Base-by-base conservation (phyloP, 495 filamentous ascomycete genomes). In the Penicillium angulare region DNA sequence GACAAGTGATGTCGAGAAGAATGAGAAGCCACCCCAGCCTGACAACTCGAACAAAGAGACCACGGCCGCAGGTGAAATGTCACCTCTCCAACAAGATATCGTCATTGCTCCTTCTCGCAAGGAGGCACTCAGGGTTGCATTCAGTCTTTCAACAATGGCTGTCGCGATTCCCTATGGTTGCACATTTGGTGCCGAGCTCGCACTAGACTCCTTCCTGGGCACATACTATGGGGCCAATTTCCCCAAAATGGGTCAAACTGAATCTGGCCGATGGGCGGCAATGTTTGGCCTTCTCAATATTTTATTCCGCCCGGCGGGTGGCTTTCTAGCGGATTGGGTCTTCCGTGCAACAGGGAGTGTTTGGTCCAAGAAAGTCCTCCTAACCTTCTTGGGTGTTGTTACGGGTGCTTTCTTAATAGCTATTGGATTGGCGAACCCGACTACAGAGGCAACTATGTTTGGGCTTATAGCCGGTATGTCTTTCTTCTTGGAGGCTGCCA, bases 201-300 rank as follows among this genome's bases (percentile, higher is more conserved):
- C 90, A 55, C 86, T 96, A 72, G 92, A 96, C 78, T 81, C 84
- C 22, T 81, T 92, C 47, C 82, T 96, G 5, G 84, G 86, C 42
- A 66, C 85, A 3, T 95, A 91, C 78, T 96, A 95, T 69, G 60
- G 78, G 34, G 75, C 84, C 47, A 88, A 90, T 64, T 95, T 95
- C 75, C 83, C 85, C 1, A 41, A 64, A 10, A 83, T 95, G 40
- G 80, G 80, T 5, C 88, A 92, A 65, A 92, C 89, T 7, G 67
- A 76, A 20, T 82, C 86, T 6, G 82, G 87, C 2, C 78, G 81
- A 56, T 95, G 86, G 85, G 88, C 89, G 0, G 88, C 91, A 47
- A 92, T 95, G 84, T 96, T 95, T 63, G 91, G 91, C 8, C 84
- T 96, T 42, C 72, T 96, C 22, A 95, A 96, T 67, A 72, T 92